Conservation (phyloP, 192 early-diverging fungal genomes). For the Rhizoclosmatium sp. region DNA sequence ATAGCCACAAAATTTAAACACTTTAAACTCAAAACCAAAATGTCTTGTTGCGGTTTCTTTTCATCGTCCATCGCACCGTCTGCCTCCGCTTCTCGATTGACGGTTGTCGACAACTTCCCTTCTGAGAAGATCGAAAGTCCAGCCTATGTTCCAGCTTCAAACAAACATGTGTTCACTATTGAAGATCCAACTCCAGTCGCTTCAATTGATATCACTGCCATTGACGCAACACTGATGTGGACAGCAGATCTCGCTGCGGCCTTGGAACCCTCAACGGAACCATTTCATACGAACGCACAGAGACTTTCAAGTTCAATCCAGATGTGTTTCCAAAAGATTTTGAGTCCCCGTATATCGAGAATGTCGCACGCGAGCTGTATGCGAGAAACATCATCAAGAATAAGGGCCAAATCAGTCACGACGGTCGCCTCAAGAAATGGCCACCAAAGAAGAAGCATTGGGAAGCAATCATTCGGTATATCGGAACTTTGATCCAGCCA, state of each 20-base stretch:
- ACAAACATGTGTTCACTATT: no score
- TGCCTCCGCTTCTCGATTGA: no score
- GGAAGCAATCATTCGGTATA: conserved; percentile 17
- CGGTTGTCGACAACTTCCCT: no score
- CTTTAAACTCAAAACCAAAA: no score
- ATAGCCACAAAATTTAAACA: no score
- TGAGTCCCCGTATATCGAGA: background rate
- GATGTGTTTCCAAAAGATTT: background rate
- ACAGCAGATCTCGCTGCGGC: background rate
- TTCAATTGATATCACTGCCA: no score
- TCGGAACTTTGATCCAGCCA: conserved; percentile 10
- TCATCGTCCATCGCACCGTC: no score
- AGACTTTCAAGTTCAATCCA: background rate
- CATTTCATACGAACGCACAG: conserved; percentile 2
- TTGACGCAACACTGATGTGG: background rate
- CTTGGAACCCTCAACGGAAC: background rate
- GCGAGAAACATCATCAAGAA: background rate
- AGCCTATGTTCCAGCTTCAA: no score
- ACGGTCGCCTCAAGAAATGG: background rate
- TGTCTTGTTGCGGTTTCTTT: no score
- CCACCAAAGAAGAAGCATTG: conserved; percentile 14
- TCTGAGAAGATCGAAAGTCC: no score
- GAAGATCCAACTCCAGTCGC: no score
- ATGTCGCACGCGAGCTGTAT: conserved; percentile 2
- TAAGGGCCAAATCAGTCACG: background rate